Percentiles rank a stretch among this genome's conserved stretches.
phyloP scores from a whole-genome alignment of 2,329 filamentous ascomycete genomes.

The Aphanocladium album region DNA sequence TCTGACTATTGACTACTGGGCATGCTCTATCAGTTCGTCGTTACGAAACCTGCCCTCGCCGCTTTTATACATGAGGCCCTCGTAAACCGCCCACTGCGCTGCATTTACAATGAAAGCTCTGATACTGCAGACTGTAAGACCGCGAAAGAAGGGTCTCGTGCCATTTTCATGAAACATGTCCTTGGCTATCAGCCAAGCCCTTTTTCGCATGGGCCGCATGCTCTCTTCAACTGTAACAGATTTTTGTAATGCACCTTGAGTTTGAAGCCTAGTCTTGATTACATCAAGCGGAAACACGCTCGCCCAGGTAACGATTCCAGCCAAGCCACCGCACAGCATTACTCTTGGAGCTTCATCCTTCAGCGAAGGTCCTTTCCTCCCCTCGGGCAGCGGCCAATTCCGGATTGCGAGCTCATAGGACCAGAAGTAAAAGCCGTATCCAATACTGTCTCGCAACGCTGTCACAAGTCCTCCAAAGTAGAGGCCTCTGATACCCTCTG shows the following conservation, averaged over 20 bases:
- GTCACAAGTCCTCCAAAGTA: constrained; percentile 81
- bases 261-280: constrained; percentile 88
- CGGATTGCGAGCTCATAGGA: constrained; percentile 75
- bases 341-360: constrained; percentile 54
- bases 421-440: constrained; percentile 98
- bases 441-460: constrained; percentile 75
- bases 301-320: constrained; percentile 82
- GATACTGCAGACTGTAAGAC: constrained; percentile 74
- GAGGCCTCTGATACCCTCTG: constrained; percentile 60
- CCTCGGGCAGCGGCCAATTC: constrained; percentile 37
- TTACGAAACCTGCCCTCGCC: constrained; percentile 20
- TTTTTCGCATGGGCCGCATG: constrained; percentile 25
- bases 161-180: constrained; percentile 63
- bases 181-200: constrained; percentile 59
- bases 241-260: constrained; percentile 43
- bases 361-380: constrained; percentile 20
- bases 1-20: neutral
- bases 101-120: constrained; percentile 91
- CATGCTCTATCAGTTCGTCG: neutral
- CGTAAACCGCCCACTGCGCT: constrained; percentile 87
- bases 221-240: constrained; percentile 13
- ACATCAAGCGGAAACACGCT: constrained; percentile 90
- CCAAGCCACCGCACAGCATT: constrained; percentile 78
- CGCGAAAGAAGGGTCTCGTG: constrained; percentile 61
- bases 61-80: constrained; percentile 71